Evolutionary conservation across 371 early-diverging fungal species (phyloP).

Genomic region (Conidiobolus incongruus): DNA sequence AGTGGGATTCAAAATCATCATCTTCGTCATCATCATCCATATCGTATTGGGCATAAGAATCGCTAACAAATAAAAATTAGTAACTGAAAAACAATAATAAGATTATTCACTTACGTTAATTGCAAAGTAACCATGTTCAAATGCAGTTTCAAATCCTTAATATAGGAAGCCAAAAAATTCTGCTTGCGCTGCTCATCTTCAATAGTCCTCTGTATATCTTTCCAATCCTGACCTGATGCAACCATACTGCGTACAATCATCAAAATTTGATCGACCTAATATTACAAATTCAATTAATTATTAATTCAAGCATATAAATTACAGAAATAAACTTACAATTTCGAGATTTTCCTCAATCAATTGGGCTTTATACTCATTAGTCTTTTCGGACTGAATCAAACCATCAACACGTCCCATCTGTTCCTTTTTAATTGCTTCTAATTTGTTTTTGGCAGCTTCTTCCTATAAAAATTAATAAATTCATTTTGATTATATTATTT

Average conservation of each 20-base stretch:
- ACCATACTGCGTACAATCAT: constrained; percentile 64
- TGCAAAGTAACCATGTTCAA: constrained; percentile 50
- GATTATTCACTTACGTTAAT: too few relatives aligned
- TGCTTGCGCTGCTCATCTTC: constrained; percentile 50
- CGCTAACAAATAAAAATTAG: neutral
- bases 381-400: constrained; percentile 37
- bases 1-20: constrained; percentile 5
- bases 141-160: constrained; percentile 43
- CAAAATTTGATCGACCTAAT: constrained; percentile 78
- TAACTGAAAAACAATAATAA: too few relatives aligned
- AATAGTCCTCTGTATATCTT: constrained; percentile 67
- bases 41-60: too few relatives aligned
- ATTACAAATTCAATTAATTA: too few relatives aligned
- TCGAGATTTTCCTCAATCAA: constrained; percentile 64
- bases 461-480: constrained; percentile 15
- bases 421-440: constrained; percentile 54
- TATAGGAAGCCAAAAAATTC: constrained; percentile 59
- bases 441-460: constrained; percentile 53
- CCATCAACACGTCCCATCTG: constrained; percentile 55
- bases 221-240: constrained; percentile 91
- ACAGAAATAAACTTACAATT: too few relatives aligned
- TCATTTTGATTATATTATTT: neutral
- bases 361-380: constrained; percentile 43
- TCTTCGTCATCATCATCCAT: constrained; percentile 18
- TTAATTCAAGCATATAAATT: too few relatives aligned